Percentiles rank a stretch among this genome's conserved stretches.
Evolutionary conservation across 202 grass and related monocot genomes (phyloP).

Genomic region (Miscanthus sacchariflorus): DNA sequence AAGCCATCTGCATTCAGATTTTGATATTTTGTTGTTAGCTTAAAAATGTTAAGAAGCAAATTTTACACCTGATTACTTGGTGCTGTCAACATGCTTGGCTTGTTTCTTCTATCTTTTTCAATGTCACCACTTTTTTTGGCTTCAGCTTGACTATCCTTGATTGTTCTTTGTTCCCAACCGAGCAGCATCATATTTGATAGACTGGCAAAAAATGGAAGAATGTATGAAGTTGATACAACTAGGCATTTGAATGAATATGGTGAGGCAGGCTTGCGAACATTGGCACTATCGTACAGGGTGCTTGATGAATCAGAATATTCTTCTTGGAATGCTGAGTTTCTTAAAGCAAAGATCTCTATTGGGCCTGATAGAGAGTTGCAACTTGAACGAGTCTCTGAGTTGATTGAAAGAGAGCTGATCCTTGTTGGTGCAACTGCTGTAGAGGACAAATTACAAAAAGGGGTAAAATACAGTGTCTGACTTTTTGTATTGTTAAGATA

Average conservation of each 20-base stretch:
- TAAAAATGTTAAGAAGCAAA: conserved; percentile 26
- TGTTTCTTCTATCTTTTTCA: conserved; percentile 24
- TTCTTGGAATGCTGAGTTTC: conserved; percentile 90
- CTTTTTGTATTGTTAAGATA: conserved; percentile 36
- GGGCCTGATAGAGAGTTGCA: conserved; percentile 89
- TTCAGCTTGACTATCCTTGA: conserved; percentile 38
- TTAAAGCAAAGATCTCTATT: conserved; percentile 90
- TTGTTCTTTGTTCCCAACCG: conserved; percentile 38
- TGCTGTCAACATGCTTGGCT: conserved; percentile 32
- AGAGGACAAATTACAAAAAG: conserved; percentile 96
- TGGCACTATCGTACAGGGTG: conserved; percentile 86
- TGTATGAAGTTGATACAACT: conserved; percentile 75
- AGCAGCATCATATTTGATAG: conserved; percentile 97
- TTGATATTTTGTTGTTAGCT: conserved; percentile 22
- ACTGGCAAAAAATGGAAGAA: conserved; percentile 90
- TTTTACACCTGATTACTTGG: conserved; percentile 34
- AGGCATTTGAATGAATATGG: conserved; percentile 95
- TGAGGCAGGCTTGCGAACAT: conserved; percentile 86
- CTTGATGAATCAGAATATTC: conserved; percentile 93
- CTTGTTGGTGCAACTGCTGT: conserved; percentile 97
- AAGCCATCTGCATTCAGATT: conserved; percentile 17
- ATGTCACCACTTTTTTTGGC: background rate
- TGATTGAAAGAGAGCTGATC: conserved; percentile 94
- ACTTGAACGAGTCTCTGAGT: conserved; percentile 82
- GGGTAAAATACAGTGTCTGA: conserved; percentile 51